Percentiles rank a stretch among this genome's conserved stretches.
These are phyloP conservation scores for Neurospora pannonica DNA, from an alignment of 495 filamentous ascomycete genomes.

Conservation along the genomic window DNA sequence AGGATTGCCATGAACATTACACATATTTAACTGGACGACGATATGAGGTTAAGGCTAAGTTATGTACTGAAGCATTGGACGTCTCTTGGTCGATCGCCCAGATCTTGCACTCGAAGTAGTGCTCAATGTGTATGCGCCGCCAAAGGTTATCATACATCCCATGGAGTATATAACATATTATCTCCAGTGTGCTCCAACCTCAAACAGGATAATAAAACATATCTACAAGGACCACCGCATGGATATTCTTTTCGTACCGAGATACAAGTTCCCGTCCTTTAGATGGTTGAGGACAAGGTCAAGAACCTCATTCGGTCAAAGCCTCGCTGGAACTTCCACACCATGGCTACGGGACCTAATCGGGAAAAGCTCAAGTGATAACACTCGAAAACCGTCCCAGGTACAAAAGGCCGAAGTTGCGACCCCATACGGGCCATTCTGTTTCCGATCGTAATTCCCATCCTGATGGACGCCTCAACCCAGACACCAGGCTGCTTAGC, in stretches of 20 bases:
- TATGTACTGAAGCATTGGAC: not conserved
- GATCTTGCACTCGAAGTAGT: not conserved
- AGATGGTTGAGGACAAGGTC: not conserved
- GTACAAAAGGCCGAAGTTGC: not conserved
- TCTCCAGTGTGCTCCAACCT: not conserved
- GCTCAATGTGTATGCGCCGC: not conserved
- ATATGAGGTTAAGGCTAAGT: not conserved
- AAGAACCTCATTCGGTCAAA: not conserved
- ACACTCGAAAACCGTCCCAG: not conserved
- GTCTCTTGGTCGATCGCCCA: not conserved
- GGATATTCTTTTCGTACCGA: not conserved
- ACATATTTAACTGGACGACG: not conserved
- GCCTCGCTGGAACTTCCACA: not conserved
- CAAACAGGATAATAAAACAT: not conserved
- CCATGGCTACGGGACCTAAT: not conserved
- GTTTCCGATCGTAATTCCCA: not conserved
- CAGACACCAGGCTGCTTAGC: not conserved
- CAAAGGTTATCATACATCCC: not conserved
- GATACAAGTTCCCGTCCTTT: not conserved
- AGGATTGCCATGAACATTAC: not conserved
- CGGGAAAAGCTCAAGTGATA: not conserved
- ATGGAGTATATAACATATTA: not conserved
- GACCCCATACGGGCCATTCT: not conserved
- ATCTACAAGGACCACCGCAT: not conserved
- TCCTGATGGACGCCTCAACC: not conserved